Base-by-base conservation (phyloP, 169 alveolate genomes). In the Cardiosporidium cionae region DNA sequence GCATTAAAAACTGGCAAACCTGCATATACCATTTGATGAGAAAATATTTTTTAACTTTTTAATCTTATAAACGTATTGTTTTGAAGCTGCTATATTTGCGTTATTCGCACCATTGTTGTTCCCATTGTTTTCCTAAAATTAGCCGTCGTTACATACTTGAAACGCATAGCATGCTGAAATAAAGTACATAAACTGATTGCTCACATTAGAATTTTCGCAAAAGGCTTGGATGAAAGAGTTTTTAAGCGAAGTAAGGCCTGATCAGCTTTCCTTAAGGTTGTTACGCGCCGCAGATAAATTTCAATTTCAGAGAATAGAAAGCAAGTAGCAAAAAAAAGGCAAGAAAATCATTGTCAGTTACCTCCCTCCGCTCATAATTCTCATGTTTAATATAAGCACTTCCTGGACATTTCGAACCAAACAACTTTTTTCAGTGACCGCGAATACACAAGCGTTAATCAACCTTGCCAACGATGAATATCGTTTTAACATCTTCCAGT, bases 281-380 rank as follows among this genome's bases (percentile, higher is more conserved):
- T 76, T 76, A 29, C 23, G 76, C 81, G 7, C 81, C 81, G 29
- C 76, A 65, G 58, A 67, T 35, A 16, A 75, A 58, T 52, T 76
- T 70, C 31, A 63, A 31, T 16, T 75, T 75, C 35, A 75, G n/a
- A n/a, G n/a, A n/a, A n/a, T n/a, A n/a, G n/a, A n/a, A n/a, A n/a
- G n/a, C n/a, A n/a, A n/a, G n/a, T 3, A 3, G 52, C 32, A 3
- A 22, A 6, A 2, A 22, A 5, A 34, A 25, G 72, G 4, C n/a
- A 35, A 34, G 66, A 25, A n/a, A 31, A 0, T 58, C 23, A 2
- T 0, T 23, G 16, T 34, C 31, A 4, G 23, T 9, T 54, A 75
- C 81, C 81, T 34, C 23, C 81, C 81, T 7, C 81, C 81, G 29
- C 76, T 52, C 53, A 67, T 35, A 16, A 75, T 63, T 52, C 81